Conservation (phyloP, 2,329 filamentous ascomycete genomes). For the Colletotrichum agaves region DNA sequence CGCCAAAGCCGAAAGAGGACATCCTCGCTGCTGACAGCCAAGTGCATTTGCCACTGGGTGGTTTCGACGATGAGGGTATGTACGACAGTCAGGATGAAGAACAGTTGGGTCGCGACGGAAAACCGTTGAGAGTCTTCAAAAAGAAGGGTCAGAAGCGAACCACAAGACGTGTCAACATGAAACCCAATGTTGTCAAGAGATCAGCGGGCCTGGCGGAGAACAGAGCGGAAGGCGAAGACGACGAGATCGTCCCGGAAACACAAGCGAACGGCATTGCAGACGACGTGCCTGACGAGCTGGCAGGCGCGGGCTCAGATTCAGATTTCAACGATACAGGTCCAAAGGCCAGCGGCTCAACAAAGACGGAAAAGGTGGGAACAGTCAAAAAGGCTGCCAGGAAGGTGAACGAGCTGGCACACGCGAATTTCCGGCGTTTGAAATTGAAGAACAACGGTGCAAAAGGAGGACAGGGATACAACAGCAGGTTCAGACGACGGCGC, state of each 20-base stretch:
- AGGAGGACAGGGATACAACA: constrained; percentile 67
- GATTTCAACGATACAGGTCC: constrained; percentile 44
- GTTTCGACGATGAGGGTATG: constrained; percentile 71
- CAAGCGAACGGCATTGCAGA: constrained; percentile 46
- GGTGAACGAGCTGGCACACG: constrained; percentile 71
- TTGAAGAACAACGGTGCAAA: constrained; percentile 71
- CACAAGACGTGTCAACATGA: constrained; percentile 75
- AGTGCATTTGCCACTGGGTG: constrained; percentile 60
- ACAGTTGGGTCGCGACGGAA: constrained; percentile 62
- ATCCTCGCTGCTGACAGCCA: constrained; percentile 59
- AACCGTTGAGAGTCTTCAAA: constrained; percentile 74
- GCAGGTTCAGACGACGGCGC: constrained; percentile 65
- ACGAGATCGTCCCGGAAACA: constrained; percentile 52
- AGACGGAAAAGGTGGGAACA: constrained; percentile 51
- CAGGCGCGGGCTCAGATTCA: constrained; percentile 50
- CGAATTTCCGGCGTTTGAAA: constrained; percentile 75
- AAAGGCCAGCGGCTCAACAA: constrained; percentile 41
- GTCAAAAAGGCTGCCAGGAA: constrained; percentile 67
- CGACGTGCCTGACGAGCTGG: constrained; percentile 38
- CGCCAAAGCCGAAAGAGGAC: constrained; percentile 45
- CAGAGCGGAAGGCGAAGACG: constrained; percentile 44
- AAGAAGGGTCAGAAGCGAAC: constrained; percentile 88
- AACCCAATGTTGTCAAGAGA: constrained; percentile 61
- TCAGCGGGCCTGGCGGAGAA: constrained; percentile 49
- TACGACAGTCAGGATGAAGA: constrained; percentile 68